Conservation (phyloP, 495 filamentous ascomycete species). For the Penicillium robsamsonii region DNA sequence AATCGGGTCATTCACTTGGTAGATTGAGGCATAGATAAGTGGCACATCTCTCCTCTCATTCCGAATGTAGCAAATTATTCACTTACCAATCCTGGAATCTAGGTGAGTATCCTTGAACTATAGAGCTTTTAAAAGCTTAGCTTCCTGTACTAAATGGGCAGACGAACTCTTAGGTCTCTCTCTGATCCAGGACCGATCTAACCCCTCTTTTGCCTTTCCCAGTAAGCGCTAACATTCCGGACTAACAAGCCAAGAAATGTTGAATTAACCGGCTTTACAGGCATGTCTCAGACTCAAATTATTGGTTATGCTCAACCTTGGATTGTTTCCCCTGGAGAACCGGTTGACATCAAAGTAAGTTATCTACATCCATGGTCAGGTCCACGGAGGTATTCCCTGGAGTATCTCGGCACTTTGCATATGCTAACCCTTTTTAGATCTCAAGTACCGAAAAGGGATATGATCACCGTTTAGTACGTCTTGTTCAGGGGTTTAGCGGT, state of each 20-base stretch:
- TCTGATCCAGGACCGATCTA: not conserved
- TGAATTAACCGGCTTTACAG: too few species aligned
- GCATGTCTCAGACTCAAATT: not conserved
- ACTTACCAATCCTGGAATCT: not conserved
- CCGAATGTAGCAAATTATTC: not conserved
- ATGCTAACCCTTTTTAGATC: not conserved
- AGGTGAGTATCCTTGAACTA: not conserved
- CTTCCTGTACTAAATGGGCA: not conserved
- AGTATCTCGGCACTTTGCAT: not conserved
- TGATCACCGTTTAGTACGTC: not conserved
- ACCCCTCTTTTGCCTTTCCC: not conserved
- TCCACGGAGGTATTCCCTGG: too few species aligned
- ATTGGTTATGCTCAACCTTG: not conserved
- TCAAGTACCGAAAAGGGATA: not conserved
- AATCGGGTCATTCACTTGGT: not conserved
- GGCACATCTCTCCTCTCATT: not conserved
- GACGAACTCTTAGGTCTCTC: not conserved
- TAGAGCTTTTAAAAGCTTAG: not conserved
- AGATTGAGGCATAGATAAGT: not conserved
- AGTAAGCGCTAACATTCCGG: not conserved
- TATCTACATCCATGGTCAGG: not conserved
- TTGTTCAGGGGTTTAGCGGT: not conserved
- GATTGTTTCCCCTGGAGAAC: not conserved
- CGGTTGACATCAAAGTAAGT: conserved; percentile 1
- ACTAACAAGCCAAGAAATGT: too few species aligned